A percentile compares a stretch with the other conserved stretches of the same genome.
phyloP scores from a whole-genome alignment of 306 rosid genomes.

The Clitoria ternatea region DNA sequence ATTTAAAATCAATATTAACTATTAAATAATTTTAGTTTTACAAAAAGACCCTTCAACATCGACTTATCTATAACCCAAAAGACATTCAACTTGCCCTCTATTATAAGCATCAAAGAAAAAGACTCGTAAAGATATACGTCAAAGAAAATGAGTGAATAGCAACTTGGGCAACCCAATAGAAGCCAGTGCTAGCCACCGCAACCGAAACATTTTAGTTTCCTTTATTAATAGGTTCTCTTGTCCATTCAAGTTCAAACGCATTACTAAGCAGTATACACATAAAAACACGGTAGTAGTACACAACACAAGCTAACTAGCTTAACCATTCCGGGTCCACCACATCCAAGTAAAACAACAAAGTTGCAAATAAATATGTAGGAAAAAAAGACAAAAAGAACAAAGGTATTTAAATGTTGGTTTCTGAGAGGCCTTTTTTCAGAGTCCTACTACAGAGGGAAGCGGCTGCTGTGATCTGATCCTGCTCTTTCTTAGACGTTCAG shows the following conservation, averaged over 20 bases:
- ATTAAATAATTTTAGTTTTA: neutral
- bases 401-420: conserved; percentile 2
- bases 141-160: neutral
- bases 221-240: conserved; percentile 18
- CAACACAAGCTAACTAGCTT: conserved; percentile 28
- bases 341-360: neutral
- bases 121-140: neutral
- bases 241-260: conserved; percentile 34
- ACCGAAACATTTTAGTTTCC: conserved; percentile 21
- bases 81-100: neutral
- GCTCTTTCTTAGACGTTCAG: conserved; percentile 84
- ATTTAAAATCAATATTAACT: too few species aligned
- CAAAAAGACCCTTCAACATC: too few species aligned
- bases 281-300: conserved; percentile 44
- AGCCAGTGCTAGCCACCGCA: neutral
- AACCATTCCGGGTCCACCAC: neutral
- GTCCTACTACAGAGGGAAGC: conserved; percentile 26
- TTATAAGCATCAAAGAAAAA: too few species aligned
- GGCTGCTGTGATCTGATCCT: conserved; percentile 73
- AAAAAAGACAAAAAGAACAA: conserved; percentile 11
- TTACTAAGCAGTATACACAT: conserved; percentile 40
- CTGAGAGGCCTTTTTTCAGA: conserved; percentile 31
- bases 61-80: too few species aligned
- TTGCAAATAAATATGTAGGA: neutral
- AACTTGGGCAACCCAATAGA: neutral